Base-by-base conservation (phyloP, 2,329 filamentous ascomycete genomes). In the Cytospora schulzeri region DNA sequence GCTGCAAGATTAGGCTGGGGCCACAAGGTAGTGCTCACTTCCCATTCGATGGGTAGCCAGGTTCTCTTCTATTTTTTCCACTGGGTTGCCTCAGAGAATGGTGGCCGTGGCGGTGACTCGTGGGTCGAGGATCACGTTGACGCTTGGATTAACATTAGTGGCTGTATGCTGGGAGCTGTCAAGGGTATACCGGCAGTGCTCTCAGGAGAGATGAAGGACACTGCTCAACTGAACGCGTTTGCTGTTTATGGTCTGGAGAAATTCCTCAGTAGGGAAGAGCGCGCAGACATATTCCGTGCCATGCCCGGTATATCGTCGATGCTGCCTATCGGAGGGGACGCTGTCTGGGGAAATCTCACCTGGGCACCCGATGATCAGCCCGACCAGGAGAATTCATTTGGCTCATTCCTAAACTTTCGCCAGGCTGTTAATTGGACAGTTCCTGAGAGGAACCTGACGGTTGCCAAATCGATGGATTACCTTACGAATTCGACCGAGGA, bases 301-400 rank as follows among this genome's bases (percentile, higher is more conserved):
- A 98, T 99, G 94, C 95, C 95, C 0, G 95, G 95, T 8, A 91
- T 97, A 66, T 96, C 91, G 8, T 95, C 92, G 56, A 99, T 99
- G 95, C 84, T 99, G 1, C 95, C 95, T 7, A 92, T 97, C 53
- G 95, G 95, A 38, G 95, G 95, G 28, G 88, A 96, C 65, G 91
- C 91, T 0, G 88, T 99, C n/a, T 99, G 95, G 95, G 95, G 95
- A 19, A 93, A 97, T 71, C 76, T 85, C 33, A 89, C 88, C 8
- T 92, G 91, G 82, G 95, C 95, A 0, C 95, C 95, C 0, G 95
- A 99, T 71, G 95, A 99, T 73, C 75, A 79, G 41, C 88, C 90
- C 0, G 89, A 84, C 3, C 92, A 96, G 72, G 84, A 85, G 31
- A 80, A 87, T 63, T 91, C 87, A 5, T 97, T 85, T 72, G 95